phyloP scores from a whole-genome alignment of 306 rosid genomes.

The Chamaecrista fasciculata region DNA sequence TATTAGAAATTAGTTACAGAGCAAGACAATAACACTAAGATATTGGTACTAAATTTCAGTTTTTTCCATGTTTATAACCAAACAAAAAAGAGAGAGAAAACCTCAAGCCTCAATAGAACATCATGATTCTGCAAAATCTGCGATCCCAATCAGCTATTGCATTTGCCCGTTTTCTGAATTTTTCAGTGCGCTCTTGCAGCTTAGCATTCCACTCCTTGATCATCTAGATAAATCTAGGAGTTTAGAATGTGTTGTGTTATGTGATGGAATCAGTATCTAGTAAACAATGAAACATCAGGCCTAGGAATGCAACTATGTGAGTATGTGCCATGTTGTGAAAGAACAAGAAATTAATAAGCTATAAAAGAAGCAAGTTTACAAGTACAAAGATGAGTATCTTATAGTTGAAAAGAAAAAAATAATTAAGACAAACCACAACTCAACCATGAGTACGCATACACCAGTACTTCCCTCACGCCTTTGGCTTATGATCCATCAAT shows the following conservation, averaged over 20 bases:
- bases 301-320: not conserved
- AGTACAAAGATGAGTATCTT: not conserved
- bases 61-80: conserved; percentile 1
- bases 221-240: conserved; percentile 46
- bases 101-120: conserved; percentile 86
- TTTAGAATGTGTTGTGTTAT: no score
- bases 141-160: conserved; percentile 95
- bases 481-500: not conserved
- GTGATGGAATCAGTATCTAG: conserved; percentile 17
- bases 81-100: conserved; percentile 31
- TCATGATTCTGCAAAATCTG: conserved; percentile 88
- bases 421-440: not conserved
- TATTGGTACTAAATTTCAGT: not conserved
- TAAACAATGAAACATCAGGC: conserved; percentile 16
- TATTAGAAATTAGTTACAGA: conserved; percentile 26
- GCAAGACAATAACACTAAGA: not conserved
- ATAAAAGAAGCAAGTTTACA: conserved; percentile 4
- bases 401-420: no score
- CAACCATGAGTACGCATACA: not conserved
- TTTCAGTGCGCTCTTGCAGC: conserved; percentile 93
- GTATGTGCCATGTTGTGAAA: not conserved
- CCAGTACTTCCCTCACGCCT: not conserved
- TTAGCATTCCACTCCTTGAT: conserved; percentile 95
- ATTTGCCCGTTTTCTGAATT: conserved; percentile 93
- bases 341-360: not conserved